Percentiles rank a stretch among this genome's conserved stretches.
phyloP scores from a whole-genome alignment of 23 red algal species.

The Gracilaria gracilis region DNA sequence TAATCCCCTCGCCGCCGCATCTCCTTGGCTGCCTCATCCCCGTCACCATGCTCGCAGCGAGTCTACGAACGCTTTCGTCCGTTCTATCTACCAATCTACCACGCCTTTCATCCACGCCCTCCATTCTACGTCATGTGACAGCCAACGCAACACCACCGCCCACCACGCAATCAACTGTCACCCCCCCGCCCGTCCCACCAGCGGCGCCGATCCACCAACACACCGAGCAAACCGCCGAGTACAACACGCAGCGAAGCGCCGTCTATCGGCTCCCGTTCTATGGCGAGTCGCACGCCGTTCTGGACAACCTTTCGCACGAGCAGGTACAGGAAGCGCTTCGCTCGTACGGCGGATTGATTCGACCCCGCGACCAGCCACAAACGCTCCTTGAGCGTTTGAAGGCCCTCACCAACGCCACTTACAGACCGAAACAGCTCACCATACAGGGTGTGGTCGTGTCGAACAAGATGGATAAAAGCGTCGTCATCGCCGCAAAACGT shows the following conservation, averaged over 20 bases:
- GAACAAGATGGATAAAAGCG: slow-evolving; percentile 80
- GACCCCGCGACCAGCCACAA: slow-evolving; percentile 12
- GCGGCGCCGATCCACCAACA: background rate
- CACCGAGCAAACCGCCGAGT: background rate
- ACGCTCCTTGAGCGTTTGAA: slow-evolving; percentile 53
- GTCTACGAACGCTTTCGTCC: too few relatives aligned
- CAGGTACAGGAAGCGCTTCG: slow-evolving; percentile 51
- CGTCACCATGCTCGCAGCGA: too few relatives aligned
- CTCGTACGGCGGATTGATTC: slow-evolving; percentile 77
- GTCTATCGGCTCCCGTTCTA: slow-evolving; percentile 81
- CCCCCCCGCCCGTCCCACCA: too few relatives aligned
- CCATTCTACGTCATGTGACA: too few relatives aligned
- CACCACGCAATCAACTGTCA: background rate
- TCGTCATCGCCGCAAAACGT: slow-evolving; percentile 70
- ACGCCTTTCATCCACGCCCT: too few relatives aligned
- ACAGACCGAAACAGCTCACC: slow-evolving; percentile 59
- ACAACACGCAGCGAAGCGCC: slow-evolving; percentile 51
- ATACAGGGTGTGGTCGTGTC: slow-evolving; percentile 83
- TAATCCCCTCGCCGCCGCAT: too few relatives aligned
- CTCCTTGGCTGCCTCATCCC: too few relatives aligned
- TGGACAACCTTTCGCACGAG: slow-evolving; percentile 37
- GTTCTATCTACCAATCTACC: too few relatives aligned
- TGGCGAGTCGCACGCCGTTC: slow-evolving; percentile 22
- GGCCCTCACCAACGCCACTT: slow-evolving; percentile 27
- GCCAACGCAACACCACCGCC: too few relatives aligned